Evolutionary conservation across 352 stramenopile genomes (phyloP), one percentile per base, ranked within the genome.

Genomic region (Phytophthora pistaciae): DNA sequence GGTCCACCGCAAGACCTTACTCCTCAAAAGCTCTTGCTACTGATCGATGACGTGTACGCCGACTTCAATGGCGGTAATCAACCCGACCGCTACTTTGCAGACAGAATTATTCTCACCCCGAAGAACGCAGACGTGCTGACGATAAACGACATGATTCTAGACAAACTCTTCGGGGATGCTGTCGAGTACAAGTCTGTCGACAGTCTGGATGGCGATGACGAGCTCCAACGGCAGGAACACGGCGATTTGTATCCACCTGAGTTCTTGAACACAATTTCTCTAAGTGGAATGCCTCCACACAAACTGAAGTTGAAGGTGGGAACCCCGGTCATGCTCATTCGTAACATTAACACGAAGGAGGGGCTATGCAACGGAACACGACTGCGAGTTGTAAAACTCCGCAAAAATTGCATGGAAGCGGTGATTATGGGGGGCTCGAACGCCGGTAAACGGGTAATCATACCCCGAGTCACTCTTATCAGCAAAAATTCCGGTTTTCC

Each of bases 301-400:
- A 60, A 60, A n/a, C 36, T 67, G 3, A 60, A 10, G 3, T 50
- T 67, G 33, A 40, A 67, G 40, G n/a, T 48, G 1, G 25, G 3
- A 5, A 16, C 50, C 5, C 49, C 36, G 0, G 21, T 66, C 3
- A 60, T 54, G 13, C 4, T 66, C 8, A 59, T 59, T 4, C n/a
- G 49, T 13, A 67, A 67, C 21, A 23, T 67, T 1, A 60, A 60
- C 16, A 60, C 50, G 3, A 60, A 60, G 5, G 23, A 31, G 7
- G 60, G 60, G 2, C 36, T 56, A 8, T 67, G 60, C 25, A 60
- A 67, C 25, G 18, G 38, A 46, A 60, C 50, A 2, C 7, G 46
- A 18, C 9, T 66, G 3, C 8, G 31, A 1, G 25, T 66, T 18
- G 4, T 54, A 0, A 14, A 44, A 13, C 38, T 67, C 2, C 13